Percentiles rank a stretch among this genome's conserved stretches.
These are phyloP conservation scores for Eleusine indica DNA, from an alignment of 176 grass and related monocot genomes.

Conservation along the genomic window DNA sequence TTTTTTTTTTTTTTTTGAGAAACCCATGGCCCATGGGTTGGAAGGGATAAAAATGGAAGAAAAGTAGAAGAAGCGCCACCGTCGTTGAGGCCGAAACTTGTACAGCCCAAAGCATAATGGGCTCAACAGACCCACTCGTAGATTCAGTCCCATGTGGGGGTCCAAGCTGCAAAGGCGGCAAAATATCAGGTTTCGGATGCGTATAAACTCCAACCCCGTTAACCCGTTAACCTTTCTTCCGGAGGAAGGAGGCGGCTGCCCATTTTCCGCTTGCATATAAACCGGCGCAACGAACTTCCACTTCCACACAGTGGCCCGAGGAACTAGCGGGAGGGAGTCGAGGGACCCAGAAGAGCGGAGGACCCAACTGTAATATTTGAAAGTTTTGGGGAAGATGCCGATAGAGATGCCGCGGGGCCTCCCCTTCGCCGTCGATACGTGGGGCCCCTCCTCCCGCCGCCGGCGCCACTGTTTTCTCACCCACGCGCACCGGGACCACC, in stretches of 20 bases:
- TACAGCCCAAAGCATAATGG: neutral
- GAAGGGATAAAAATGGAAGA: neutral
- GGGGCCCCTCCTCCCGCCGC: conserved; percentile 55
- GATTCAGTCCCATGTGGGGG: neutral
- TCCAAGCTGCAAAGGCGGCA: neutral
- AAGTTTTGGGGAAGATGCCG: conserved; percentile 56
- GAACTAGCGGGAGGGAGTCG: neutral
- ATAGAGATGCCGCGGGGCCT: conserved; percentile 88
- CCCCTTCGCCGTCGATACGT: conserved; percentile 84
- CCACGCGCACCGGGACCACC: conserved; percentile 80
- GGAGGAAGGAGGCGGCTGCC: conserved; percentile 31
- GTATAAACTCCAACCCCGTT: neutral
- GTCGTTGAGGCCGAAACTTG: too few species aligned
- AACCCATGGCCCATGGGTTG: too few species aligned
- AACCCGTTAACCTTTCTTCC: conserved; percentile 35
- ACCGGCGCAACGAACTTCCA: neutral
- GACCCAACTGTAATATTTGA: neutral
- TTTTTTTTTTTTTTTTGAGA: too few species aligned
- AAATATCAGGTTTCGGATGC: neutral
- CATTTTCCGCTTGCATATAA: conserved; percentile 7
- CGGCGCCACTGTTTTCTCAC: conserved; percentile 74
- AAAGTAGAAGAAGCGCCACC: neutral
- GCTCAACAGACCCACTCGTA: neutral
- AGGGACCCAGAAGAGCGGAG: neutral
- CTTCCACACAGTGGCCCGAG: neutral